These are phyloP conservation scores for Camelina hispida DNA, from an alignment of 345 rosid genomes.

Conservation along the genomic window DNA sequence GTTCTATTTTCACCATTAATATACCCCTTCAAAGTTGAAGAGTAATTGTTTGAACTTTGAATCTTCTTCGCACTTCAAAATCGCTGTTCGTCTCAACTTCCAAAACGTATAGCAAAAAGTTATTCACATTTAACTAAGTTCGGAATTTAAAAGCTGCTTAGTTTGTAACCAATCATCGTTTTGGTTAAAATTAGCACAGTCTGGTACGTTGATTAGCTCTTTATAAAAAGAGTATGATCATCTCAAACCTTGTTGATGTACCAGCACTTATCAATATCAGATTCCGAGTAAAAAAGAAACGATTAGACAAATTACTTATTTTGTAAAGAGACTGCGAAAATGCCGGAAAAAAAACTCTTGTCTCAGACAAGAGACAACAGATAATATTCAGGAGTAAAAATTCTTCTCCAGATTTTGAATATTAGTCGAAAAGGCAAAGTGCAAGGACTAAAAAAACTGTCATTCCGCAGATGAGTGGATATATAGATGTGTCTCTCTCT, in stretches of 20 bases:
- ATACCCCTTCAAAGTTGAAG: no score
- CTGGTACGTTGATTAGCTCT: not conserved
- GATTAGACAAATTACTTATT: not conserved
- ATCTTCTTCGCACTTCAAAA: not conserved
- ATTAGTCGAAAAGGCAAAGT: slow-evolving; percentile 19
- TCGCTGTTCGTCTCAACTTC: not conserved
- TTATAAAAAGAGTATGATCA: not conserved
- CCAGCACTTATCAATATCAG: not conserved
- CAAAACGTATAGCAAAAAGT: not conserved
- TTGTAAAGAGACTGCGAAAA: slow-evolving; percentile 4
- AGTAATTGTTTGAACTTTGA: no score
- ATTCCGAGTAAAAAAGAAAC: not conserved
- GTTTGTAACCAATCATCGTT: not conserved
- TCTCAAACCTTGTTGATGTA: not conserved
- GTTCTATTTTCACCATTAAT: not conserved
- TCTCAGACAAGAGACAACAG: slow-evolving; percentile 3
- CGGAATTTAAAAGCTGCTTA: no score
- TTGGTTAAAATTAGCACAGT: not conserved
- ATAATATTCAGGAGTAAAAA: slow-evolving; percentile 19
- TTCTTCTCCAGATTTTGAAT: slow-evolving; percentile 18
- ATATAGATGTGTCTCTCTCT: slow-evolving; percentile 34
- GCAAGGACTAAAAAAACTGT: slow-evolving; percentile 27
- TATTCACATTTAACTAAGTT: not conserved
- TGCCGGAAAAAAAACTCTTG: not conserved
- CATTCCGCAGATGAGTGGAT: slow-evolving; percentile 37